phyloP scores from a whole-genome alignment of 768 basidiomycete species.

The Boletales sp. region DNA sequence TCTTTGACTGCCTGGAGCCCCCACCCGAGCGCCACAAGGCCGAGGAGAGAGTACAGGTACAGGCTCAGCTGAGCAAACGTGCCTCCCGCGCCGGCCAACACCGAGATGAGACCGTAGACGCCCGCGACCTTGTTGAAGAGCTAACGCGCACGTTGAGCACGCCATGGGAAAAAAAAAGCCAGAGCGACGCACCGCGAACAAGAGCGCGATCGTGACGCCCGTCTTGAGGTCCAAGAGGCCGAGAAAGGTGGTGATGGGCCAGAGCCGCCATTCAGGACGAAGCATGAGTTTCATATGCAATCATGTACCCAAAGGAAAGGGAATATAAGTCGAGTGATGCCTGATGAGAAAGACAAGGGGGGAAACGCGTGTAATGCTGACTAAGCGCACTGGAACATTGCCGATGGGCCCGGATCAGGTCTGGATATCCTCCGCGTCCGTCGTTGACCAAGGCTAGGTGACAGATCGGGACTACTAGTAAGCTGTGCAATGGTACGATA shows the following conservation, averaged over 20 bases:
- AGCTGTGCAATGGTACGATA: too few relatives aligned
- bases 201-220: constrained; percentile 80
- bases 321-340: not conserved
- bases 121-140: constrained; percentile 97
- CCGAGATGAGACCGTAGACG: constrained; percentile 91
- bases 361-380: too few relatives aligned
- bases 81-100: constrained; percentile 88
- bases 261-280: constrained; percentile 78
- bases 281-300: constrained; percentile 72
- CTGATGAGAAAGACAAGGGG: too few relatives aligned
- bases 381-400: too few relatives aligned
- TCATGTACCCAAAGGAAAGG: constrained; percentile 27
- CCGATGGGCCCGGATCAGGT: too few relatives aligned
- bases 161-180: not conserved
- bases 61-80: constrained; percentile 88
- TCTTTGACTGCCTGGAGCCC: constrained; percentile 82
- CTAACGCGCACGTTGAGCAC: constrained; percentile 34
- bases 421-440: too few relatives aligned
- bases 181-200: constrained; percentile 72
- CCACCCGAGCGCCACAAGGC: constrained; percentile 79
- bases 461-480: too few relatives aligned
- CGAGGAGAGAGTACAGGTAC: constrained; percentile 89
- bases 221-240: constrained; percentile 92
- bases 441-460: too few relatives aligned
- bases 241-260: constrained; percentile 80